phyloP scores from a whole-genome alignment of 1,284 basidiomycete genomes.

The Ceratobasidium sp. region DNA sequence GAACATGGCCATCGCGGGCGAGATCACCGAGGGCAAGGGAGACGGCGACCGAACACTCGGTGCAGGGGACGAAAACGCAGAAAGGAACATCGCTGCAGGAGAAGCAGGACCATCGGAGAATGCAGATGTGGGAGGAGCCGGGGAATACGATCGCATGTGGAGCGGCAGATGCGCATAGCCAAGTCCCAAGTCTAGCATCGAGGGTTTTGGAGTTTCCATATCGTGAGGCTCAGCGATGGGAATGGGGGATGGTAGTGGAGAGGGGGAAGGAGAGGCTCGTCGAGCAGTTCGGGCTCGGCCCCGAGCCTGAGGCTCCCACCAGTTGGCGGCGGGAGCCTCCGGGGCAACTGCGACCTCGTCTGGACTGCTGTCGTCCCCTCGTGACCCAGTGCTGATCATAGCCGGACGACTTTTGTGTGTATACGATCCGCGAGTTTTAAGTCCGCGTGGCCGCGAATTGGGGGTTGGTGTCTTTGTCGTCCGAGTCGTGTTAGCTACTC shows the following conservation, averaged over 20 bases:
- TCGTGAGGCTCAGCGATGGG: conserved; percentile 10
- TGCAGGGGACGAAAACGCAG: conserved; percentile 66
- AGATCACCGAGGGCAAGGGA: conserved; percentile 25
- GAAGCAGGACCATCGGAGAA: conserved; percentile 58
- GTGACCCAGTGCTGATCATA: conserved; percentile 13
- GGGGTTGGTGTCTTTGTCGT: conserved; percentile 26
- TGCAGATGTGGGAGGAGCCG: conserved; percentile 28
- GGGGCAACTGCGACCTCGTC: neutral
- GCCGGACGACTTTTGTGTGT: conserved; percentile 22
- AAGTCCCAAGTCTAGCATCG: conserved; percentile 11
- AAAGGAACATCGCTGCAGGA: conserved; percentile 83
- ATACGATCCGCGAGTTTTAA: conserved; percentile 31
- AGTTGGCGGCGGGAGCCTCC: conserved; percentile 16
- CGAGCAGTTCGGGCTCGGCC: conserved; percentile 18
- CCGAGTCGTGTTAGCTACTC: neutral
- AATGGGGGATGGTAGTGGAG: conserved; percentile 28
- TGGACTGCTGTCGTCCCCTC: neutral
- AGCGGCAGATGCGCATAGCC: conserved; percentile 21
- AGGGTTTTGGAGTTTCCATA: conserved; percentile 11
- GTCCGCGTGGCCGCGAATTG: conserved; percentile 7
- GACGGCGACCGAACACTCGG: conserved; percentile 44
- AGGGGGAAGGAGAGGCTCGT: conserved; percentile 10
- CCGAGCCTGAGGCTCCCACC: conserved; percentile 37
- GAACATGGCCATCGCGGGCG: conserved; percentile 47
- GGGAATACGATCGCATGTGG: conserved; percentile 41